Evolutionary conservation across 2,329 filamentous ascomycete species (phyloP).

Genomic region (Sporothrix variecibatus): DNA sequence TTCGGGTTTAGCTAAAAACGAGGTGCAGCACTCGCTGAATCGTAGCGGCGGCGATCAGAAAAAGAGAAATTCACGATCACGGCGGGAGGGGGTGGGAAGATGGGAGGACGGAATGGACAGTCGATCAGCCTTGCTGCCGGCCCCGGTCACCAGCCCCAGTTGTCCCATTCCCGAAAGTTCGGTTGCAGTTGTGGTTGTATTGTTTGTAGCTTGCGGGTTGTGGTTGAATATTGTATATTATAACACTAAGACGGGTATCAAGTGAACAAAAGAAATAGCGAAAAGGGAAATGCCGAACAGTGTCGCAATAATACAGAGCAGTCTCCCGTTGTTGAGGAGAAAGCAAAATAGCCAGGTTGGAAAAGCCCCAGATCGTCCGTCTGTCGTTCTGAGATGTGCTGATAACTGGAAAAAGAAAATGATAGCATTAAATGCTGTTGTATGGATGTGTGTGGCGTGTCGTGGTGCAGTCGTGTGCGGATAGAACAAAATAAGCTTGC

Average conservation of each 20-base stretch:
- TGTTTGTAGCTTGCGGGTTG: background rate
- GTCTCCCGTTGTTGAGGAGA: background rate
- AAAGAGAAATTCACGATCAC: background rate
- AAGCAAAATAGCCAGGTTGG: background rate
- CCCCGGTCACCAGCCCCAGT: background rate
- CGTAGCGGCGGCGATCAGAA: background rate
- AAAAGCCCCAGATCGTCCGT: background rate
- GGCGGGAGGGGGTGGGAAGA: background rate
- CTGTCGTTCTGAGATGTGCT: background rate
- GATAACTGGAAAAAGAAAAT: background rate
- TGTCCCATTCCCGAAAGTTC: background rate
- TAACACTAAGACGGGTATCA: constrained; percentile 25
- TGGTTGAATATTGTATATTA: constrained; percentile 22
- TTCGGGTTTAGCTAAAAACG: background rate
- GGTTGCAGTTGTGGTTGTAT: background rate
- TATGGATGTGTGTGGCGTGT: background rate
- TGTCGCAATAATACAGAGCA: background rate
- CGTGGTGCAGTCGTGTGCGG: constrained; percentile 4
- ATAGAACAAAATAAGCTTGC: background rate
- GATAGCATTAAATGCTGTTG: background rate
- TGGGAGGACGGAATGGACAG: background rate
- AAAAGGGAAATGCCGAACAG: background rate
- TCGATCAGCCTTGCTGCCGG: background rate
- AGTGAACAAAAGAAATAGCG: constrained; percentile 15
- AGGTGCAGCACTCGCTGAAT: background rate